Conservation (phyloP, 108 stramenopile species). For the Nitzschia sp. region DNA sequence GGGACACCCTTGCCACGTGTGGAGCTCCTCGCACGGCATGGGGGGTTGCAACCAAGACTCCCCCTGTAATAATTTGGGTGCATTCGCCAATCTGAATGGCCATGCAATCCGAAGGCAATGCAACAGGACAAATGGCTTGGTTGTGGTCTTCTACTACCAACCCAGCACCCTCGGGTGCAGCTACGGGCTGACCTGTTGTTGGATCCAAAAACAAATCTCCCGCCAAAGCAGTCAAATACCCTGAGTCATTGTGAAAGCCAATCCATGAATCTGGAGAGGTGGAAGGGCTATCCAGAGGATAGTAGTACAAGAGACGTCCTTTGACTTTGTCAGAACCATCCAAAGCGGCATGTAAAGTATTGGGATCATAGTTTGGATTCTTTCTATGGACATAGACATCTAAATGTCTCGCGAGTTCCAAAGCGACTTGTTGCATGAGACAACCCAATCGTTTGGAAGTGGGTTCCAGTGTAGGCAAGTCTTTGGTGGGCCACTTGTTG, state of each 20-base stretch:
- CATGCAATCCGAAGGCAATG: slow-evolving; percentile 86
- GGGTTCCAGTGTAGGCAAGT: slow-evolving; percentile 54
- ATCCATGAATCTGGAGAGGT: slow-evolving; percentile 82
- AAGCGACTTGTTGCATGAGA: slow-evolving; percentile 74
- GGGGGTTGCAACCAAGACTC: slow-evolving; percentile 84
- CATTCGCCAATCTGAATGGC: slow-evolving; percentile 93
- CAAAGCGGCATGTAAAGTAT: slow-evolving; percentile 54
- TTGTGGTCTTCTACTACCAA: slow-evolving; percentile 76
- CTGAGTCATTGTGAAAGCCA: slow-evolving; percentile 91
- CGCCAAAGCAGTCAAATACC: slow-evolving; percentile 88
- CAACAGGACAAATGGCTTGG: slow-evolving; percentile 52
- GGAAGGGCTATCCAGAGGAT: slow-evolving; percentile 52
- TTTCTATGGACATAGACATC: slow-evolving; percentile 49
- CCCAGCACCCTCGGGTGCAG: slow-evolving; percentile 74
- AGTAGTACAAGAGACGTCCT: slow-evolving; percentile 89
- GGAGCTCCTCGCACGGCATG: slow-evolving; percentile 83
- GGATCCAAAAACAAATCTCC: slow-evolving; percentile 85
- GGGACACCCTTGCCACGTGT: slow-evolving; percentile 56
- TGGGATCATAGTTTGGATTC: slow-evolving; percentile 27
- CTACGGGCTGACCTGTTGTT: slow-evolving; percentile 44
- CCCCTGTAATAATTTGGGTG: slow-evolving; percentile 87
- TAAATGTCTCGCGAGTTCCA: slow-evolving; percentile 61
- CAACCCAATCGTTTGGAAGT: slow-evolving; percentile 63
- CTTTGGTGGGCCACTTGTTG: slow-evolving; percentile 82
- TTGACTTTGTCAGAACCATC: slow-evolving; percentile 84